Evolutionary conservation across 352 stramenopile genomes (phyloP).

Genomic region (Globisporangium nunn): DNA sequence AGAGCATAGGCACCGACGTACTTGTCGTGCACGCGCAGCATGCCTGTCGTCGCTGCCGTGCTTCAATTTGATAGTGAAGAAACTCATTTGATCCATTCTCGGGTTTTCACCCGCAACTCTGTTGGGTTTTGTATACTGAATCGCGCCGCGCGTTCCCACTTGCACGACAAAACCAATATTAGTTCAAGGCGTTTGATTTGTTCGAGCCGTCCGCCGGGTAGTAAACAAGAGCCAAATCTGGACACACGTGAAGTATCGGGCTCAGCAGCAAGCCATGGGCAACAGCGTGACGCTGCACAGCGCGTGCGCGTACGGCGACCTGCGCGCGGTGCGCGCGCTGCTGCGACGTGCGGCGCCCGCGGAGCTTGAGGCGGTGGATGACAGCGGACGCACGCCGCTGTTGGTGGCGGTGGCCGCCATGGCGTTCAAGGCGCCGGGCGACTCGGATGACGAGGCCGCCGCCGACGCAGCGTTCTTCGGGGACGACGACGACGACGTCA

Average conservation of each 20-base stretch:
- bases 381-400: slow-evolving; percentile 68
- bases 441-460: slow-evolving; percentile 33
- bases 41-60: slow-evolving; percentile 8
- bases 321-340: slow-evolving; percentile 46
- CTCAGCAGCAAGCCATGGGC: slow-evolving; percentile 35
- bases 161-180: neutral
- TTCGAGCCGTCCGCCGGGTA: too few relatives aligned
- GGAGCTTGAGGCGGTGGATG: slow-evolving; percentile 65
- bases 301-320: slow-evolving; percentile 67
- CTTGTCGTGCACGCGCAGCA: slow-evolving; percentile 76
- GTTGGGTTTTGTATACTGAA: neutral
- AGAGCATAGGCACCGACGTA: slow-evolving; percentile 8
- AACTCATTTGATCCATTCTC: neutral
- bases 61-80: neutral
- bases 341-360: slow-evolving; percentile 52
- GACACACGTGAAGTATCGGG: too few relatives aligned
- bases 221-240: neutral
- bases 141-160: neutral
- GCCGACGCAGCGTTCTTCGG: slow-evolving; percentile 16
- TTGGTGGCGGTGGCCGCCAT: slow-evolving; percentile 63
- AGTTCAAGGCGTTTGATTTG: too few relatives aligned
- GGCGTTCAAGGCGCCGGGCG: slow-evolving; percentile 33
- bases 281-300: slow-evolving; percentile 80
- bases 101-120: neutral
- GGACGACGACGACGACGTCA: slow-evolving; percentile 14